Evolutionary conservation across 1,284 basidiomycete species (phyloP).

Genomic region (Coniferiporia weirii): DNA sequence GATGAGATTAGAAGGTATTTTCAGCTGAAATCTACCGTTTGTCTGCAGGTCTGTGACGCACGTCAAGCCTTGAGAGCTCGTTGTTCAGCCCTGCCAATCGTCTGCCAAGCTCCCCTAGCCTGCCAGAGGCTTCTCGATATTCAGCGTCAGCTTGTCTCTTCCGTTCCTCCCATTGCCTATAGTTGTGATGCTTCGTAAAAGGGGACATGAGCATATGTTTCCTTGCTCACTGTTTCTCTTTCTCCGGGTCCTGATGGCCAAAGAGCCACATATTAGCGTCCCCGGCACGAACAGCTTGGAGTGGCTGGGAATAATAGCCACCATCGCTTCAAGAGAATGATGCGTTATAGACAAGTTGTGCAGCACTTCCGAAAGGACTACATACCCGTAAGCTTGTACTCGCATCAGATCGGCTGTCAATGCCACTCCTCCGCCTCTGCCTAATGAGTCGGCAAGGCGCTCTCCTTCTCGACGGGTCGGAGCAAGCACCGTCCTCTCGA

Average conservation of each 20-base stretch:
- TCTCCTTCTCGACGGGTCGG: constrained; percentile 57
- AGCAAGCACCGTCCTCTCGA: constrained; percentile 74
- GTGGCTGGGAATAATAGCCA: constrained; percentile 12
- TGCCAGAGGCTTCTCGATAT: not conserved
- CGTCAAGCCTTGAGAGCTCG: not conserved
- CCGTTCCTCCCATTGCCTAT: constrained; percentile 10
- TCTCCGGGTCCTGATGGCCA: not conserved
- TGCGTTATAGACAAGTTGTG: not conserved
- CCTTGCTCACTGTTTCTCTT: constrained; percentile 2
- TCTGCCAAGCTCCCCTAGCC: not conserved
- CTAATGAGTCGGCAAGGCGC: constrained; percentile 39
- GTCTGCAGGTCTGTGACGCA: not conserved
- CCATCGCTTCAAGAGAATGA: constrained; percentile 9
- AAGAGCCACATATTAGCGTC: constrained; percentile 8
- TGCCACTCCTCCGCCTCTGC: constrained; percentile 39
- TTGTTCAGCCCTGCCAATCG: not conserved
- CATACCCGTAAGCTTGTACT: constrained; percentile 60
- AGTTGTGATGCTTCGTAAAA: not conserved
- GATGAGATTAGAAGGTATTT: not conserved
- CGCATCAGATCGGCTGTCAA: constrained; percentile 57
- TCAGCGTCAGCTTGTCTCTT: not conserved
- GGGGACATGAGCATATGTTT: not conserved
- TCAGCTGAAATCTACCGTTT: not conserved
- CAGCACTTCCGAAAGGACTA: constrained; percentile 14
- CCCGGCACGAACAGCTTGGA: not conserved